Conservation (phyloP, 345 rosid species). For the Eucalyptus globulus region DNA sequence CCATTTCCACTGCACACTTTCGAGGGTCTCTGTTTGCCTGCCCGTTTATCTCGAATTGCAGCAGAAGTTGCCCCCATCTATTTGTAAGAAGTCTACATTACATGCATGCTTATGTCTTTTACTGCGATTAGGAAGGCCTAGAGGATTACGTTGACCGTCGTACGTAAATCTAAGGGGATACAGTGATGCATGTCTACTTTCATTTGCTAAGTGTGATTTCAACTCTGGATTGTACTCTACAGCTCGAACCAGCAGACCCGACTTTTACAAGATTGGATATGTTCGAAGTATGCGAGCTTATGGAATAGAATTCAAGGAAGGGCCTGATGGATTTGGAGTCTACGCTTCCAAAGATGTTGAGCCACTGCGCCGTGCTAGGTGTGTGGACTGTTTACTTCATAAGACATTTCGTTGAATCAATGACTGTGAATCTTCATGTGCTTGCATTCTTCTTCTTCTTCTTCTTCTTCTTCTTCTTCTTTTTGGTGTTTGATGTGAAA, state of each 20-base stretch:
- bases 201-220: background rate
- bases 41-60: background rate
- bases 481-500: background rate
- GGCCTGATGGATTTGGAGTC: constrained; percentile 85
- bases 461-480: background rate
- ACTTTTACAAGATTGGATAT: constrained; percentile 88
- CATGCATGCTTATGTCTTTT: background rate
- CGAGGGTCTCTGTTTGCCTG: background rate
- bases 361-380: constrained; percentile 87
- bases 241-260: constrained; percentile 79
- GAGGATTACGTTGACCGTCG: background rate
- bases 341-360: constrained; percentile 86
- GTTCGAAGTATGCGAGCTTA: constrained; percentile 79
- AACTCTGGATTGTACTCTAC: background rate
- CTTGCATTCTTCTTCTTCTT: no score
- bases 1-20: background rate
- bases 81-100: background rate
- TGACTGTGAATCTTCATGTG: background rate
- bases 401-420: background rate
- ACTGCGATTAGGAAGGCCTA: background rate
- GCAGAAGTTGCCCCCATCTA: background rate
- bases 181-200: background rate
- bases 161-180: background rate
- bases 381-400: constrained; percentile 5
- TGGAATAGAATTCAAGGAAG: constrained; percentile 85